A percentile compares a stretch with the other conserved stretches of the same genome.
Evolutionary conservation across 2,329 filamentous ascomycete genomes (phyloP).

Genomic region (Beauveria brongniartii): DNA sequence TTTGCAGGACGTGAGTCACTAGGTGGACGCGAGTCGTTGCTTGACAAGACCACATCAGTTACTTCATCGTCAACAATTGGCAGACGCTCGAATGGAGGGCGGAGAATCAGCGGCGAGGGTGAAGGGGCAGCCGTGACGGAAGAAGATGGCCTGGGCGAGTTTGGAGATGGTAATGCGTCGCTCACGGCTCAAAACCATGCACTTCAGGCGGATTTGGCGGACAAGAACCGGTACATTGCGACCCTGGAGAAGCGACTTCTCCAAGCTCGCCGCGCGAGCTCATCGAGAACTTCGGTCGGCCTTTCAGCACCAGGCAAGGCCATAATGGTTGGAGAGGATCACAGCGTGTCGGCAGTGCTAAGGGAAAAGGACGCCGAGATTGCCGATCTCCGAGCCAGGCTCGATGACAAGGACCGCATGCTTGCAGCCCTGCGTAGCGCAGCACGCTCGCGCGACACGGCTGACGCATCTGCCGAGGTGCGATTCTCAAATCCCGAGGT

Average conservation of each 20-base stretch:
- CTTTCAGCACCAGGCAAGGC: slow-evolving; percentile 53
- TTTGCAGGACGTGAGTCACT: neutral
- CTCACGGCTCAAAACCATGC: slow-evolving; percentile 78
- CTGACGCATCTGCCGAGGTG: slow-evolving; percentile 44
- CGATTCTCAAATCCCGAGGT: slow-evolving; percentile 21
- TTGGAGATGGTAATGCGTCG: slow-evolving; percentile 77
- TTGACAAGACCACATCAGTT: slow-evolving; percentile 60
- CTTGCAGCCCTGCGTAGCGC: slow-evolving; percentile 76
- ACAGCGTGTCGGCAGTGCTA: slow-evolving; percentile 62
- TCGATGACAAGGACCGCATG: slow-evolving; percentile 96
- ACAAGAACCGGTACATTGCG: slow-evolving; percentile 94
- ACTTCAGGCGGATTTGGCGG: slow-evolving; percentile 88
- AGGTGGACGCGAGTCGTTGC: slow-evolving; percentile 18
- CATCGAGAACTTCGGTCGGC: slow-evolving; percentile 74
- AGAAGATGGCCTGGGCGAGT: slow-evolving; percentile 68
- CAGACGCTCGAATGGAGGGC: slow-evolving; percentile 37
- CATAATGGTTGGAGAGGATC: slow-evolving; percentile 69
- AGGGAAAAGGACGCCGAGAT: slow-evolving; percentile 92
- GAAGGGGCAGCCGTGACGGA: slow-evolving; percentile 41
- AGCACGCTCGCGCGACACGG: slow-evolving; percentile 75
- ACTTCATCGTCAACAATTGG: slow-evolving; percentile 57
- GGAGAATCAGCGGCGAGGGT: slow-evolving; percentile 35
- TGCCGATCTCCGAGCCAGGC: slow-evolving; percentile 73
- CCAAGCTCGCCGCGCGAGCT: slow-evolving; percentile 83
- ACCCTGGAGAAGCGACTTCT: slow-evolving; percentile 88